Conservation (phyloP, 1,284 basidiomycete species). For the Chalciporus piperatoides region DNA sequence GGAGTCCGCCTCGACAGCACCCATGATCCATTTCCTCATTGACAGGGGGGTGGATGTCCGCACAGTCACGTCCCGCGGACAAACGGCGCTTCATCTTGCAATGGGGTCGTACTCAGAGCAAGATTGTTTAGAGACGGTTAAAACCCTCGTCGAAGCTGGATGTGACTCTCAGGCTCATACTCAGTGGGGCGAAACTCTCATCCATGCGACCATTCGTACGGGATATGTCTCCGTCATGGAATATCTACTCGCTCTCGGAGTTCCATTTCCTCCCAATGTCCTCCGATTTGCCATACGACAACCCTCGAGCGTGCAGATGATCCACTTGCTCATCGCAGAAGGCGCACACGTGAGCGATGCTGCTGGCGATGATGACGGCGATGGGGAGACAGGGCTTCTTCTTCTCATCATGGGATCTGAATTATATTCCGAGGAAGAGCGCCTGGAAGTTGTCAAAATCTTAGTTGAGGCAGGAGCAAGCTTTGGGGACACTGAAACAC, state of each 20-base stretch:
- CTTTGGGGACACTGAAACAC: not conserved
- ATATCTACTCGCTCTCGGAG: not conserved
- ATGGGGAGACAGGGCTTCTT: constrained; percentile 6
- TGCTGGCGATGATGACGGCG: not conserved
- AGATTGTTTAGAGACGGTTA: not conserved
- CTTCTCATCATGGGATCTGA: not conserved
- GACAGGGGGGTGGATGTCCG: constrained; percentile 1
- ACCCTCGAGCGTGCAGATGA: not conserved
- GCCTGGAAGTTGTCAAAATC: not conserved
- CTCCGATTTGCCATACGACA: not conserved
- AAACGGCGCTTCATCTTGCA: constrained; percentile 5
- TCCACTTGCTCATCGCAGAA: constrained; percentile 1
- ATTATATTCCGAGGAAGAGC: not conserved
- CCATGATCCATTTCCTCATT: not conserved
- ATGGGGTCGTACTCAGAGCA: not conserved
- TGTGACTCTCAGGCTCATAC: constrained; percentile 5
- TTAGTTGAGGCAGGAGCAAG: not conserved
- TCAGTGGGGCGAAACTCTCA: not conserved
- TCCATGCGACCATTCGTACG: not conserved
- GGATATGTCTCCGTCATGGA: not conserved
- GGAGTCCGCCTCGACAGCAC: not conserved
- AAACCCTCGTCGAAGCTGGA: not conserved
- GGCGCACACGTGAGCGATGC: no score
- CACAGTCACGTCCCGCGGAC: not conserved
- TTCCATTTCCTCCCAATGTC: not conserved